Conservation (phyloP, 139 green algal species). For the Micractinium sp. region DNA sequence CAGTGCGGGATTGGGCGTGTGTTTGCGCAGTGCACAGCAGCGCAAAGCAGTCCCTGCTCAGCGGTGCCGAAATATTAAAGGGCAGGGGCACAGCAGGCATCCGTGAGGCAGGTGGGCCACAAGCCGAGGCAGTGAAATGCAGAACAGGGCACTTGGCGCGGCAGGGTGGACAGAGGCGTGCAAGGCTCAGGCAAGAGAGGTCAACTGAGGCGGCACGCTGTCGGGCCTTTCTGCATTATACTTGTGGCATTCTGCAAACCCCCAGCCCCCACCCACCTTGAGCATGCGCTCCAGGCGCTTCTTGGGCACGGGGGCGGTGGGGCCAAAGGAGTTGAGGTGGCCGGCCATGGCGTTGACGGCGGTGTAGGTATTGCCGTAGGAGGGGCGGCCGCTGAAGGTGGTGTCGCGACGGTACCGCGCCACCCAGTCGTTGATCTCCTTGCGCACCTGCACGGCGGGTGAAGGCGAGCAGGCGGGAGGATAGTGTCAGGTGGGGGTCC, state of each 20-base stretch:
- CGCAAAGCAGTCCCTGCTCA: too few species aligned
- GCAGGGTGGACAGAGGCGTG: too few species aligned
- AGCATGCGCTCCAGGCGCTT: conserved; percentile 89
- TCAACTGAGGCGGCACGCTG: too few species aligned
- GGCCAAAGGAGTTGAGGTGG: conserved; percentile 94
- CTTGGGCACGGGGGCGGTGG: conserved; percentile 84
- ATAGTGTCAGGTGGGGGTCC: too few species aligned
- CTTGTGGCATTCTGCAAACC: neutral
- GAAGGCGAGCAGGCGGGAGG: too few species aligned
- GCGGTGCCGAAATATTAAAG: too few species aligned
- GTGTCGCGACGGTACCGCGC: conserved; percentile 80
- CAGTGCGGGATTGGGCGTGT: neutral
- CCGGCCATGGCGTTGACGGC: conserved; percentile 89
- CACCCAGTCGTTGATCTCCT: conserved; percentile 87
- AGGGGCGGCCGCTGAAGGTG: conserved; percentile 78
- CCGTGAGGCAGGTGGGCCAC: too few species aligned
- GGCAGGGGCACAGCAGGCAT: neutral
- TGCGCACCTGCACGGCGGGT: conserved; percentile 49
- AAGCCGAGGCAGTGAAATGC: too few species aligned
- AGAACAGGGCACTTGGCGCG: too few species aligned
- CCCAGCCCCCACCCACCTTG: conserved; percentile 63
- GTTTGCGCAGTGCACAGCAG: neutral
- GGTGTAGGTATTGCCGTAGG: conserved; percentile 90
- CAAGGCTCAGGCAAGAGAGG: too few species aligned
- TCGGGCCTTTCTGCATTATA: too few species aligned